Base-by-base conservation (phyloP, 176 grass and related monocot species). In the Raddia guianensis region DNA sequence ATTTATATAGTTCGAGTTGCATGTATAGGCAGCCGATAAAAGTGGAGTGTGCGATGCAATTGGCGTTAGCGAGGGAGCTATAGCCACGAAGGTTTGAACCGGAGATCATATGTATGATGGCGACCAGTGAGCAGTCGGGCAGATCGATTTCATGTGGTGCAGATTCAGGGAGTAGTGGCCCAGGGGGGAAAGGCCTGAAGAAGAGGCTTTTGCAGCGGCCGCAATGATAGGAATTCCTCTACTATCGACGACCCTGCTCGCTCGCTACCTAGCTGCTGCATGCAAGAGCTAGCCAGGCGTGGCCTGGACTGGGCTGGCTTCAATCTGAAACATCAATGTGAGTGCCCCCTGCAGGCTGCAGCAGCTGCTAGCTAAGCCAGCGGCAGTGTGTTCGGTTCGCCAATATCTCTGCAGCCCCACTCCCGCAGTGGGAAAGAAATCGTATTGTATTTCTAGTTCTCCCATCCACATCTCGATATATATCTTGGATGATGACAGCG, bases 181-280 rank as follows among this genome's bases (percentile, higher is more conserved):
- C 27, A 35, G 27, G 9, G 32, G 15, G 12, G n/a, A 72, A 27
- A 80, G 49, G 27, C 76, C 78, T 82, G 82, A 77, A 85, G 82
- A 81, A 89, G 77, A 89, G 82, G 82, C 87, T 85, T 83, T 89
- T 85, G 71, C 77, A 48, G 64, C 70, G 49, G 82, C 64, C 76
- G 82, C 77, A 89, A 85, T 80, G 76, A 85, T 89, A 80, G 18
- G 63, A 76, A 80, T 67, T 3, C 42, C 27, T 40, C 37, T 40
- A 40, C 37, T 27, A 27, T 27, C 27, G 27, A 27, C 27, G 27
- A 27, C 33, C 42, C 43, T 72, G 10, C 33, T 70, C 42, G 37
- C 2, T 40, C 37, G 37, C 37, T 40, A 40, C 48, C 82, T 40
- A 40, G 55, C 82, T 71, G 18, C 87, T 19, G 81, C 63, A 51